Base-by-base conservation (phyloP, 371 early-diverging fungal species). In the Mortierella sp. region DNA sequence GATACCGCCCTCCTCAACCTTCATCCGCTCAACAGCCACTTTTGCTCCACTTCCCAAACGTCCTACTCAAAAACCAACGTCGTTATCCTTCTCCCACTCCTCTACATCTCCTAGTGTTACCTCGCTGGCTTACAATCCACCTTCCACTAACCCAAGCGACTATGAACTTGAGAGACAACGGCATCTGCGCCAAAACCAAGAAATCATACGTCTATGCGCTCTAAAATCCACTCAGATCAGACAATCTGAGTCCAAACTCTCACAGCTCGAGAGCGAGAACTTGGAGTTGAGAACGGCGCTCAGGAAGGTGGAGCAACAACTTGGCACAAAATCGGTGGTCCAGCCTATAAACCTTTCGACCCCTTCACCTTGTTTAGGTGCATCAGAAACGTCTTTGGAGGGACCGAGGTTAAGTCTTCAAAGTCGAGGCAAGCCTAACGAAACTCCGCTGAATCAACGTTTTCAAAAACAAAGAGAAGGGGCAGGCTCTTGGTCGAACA, bases 131-230 rank as follows among this genome's bases (percentile, higher is more conserved):
- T 8, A 40, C n/a, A 21, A 15, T 33, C 38, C 38, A 59, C n/a
- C 33, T 43, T 62, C 45, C n/a, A 13, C 41, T 22, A n/a, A 24
- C 21, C 8, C 24, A 24, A 45, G 7, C 28, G 45, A 62, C 11
- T 10, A 13, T 43, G 15, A 21, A 21, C 24, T 22, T 24, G 24
- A 24, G 10, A 24, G 45, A 22, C 62, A 59, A 41, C 47, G 60
- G 3, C 59, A 50, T n/a, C 40, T 59, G 32, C 70, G 70, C 7
- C 75, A 76, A 41, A 76, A 76, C 63, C 70, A 67, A 41, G 71
- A 70, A 16, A 70, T 76, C 47, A 67, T 70, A 19, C 76, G 76
- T 19, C 41, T 63, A n/a, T 76, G 76, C 43, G 48, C 76, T 38
- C 67, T 70, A 45, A 76, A 58, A 38, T 70, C 76, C 5, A 58